Evolutionary conservation across 208 protist species (phyloP), one percentile per base, ranked within the genome.

Genomic region (Trypanosoma conorhini): DNA sequence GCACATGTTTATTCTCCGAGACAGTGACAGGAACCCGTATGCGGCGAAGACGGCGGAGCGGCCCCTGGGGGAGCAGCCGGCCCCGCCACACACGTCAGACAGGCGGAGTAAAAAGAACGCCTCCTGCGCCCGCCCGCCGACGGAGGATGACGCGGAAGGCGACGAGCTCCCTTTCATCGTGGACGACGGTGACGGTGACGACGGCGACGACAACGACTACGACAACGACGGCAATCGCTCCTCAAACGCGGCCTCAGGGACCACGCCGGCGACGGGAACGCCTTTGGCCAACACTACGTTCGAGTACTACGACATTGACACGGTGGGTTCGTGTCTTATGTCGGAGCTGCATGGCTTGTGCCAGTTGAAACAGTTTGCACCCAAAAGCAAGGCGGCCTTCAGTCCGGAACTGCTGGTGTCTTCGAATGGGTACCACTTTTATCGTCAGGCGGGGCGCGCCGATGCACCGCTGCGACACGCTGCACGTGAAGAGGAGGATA

Each of bases 1-100:
- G 4, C 74, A 96, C 65, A 93, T 99, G 46, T 78, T 83, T 38
- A 89, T 99, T 21, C 81, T 99, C 17, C 84, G 94, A 56, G 87
- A 97, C 67, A 74, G 85, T 68, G 65, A 72, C 0, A 76, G 79
- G 24, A 67, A 54, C 19, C 46, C 50, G 4, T 66, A 68, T 35
- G 35, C n/a, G 1, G 3, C 8, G 24, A 64, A 33, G 24, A 67
- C 46, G 55, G 1, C 13, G 7, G 24, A 58, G 21, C 9, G 24
- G 15, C 9, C 8, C 42, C 9, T 7, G 12, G 22, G 33, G n/a
- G 30, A 46, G 24, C 24, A 73, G 63, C 2, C 74, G 57, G 17
- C 33, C 12, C 31, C 30, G 21, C 50, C 26, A 12, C 48, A 33
- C 5, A 50, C 42, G n/a, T 51, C 38, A 51, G 50, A 58, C 3